These are phyloP conservation scores for Pythium phragmitis DNA, from an alignment of 352 stramenopile species.

Conservation along the genomic window DNA sequence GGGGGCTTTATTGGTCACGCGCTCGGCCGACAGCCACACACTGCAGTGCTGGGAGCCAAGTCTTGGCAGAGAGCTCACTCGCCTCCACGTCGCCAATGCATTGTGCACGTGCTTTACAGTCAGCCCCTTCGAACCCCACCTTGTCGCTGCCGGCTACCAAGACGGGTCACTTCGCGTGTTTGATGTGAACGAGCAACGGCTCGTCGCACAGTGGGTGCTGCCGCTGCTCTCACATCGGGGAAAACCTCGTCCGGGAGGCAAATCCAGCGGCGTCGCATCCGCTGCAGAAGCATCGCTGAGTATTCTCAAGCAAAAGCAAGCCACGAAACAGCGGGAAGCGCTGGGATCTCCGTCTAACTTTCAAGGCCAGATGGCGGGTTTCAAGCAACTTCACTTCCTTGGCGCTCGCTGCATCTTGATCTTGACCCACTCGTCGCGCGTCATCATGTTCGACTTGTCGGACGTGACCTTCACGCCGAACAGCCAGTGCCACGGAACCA, in stretches of 20 bases:
- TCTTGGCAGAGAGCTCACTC: conserved; percentile 37
- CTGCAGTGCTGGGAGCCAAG: conserved; percentile 50
- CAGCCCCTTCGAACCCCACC: conserved; percentile 18
- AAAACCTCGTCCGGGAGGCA: neutral
- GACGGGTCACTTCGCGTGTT: conserved; percentile 54
- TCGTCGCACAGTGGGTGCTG: conserved; percentile 44
- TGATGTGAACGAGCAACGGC: conserved; percentile 40
- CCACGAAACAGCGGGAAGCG: neutral
- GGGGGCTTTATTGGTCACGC: conserved; percentile 37
- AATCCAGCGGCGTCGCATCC: neutral
- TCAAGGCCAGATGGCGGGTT: neutral
- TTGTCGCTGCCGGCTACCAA: conserved; percentile 44
- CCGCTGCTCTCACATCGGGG: neutral
- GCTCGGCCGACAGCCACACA: conserved; percentile 19
- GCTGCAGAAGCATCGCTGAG: conserved; percentile 7
- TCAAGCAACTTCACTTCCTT: conserved; percentile 14
- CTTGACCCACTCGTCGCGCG: conserved; percentile 2
- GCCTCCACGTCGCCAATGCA: conserved; percentile 31
- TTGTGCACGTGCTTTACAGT: conserved; percentile 43
- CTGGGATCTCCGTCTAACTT: neutral
- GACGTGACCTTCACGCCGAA: neutral
- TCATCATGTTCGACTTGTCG: conserved; percentile 23
- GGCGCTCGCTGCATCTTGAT: conserved; percentile 18
- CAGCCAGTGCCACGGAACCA: neutral
- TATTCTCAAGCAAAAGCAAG: conserved; percentile 21